Conservation (phyloP, 2,329 filamentous ascomycete species). For the Fusarium vanettenii region DNA sequence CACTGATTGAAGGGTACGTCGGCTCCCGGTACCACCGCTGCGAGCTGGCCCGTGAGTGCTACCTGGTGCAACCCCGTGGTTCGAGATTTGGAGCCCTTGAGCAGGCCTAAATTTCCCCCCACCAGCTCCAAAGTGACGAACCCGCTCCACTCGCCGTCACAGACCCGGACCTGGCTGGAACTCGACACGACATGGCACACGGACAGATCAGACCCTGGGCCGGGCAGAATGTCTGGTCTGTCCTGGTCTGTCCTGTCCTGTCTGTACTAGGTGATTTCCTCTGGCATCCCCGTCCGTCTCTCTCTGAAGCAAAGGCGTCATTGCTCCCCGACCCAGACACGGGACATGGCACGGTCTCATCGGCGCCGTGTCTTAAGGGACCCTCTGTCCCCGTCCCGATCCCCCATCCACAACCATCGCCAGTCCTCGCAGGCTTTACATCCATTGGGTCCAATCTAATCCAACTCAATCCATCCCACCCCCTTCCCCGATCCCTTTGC, state of each 20-base stretch:
- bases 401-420: slow-evolving; percentile 27
- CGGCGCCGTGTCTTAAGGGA: slow-evolving; percentile 23
- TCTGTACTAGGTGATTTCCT: slow-evolving; percentile 33
- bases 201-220: slow-evolving; percentile 34
- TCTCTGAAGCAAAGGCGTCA: slow-evolving; percentile 30
- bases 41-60: slow-evolving; percentile 20
- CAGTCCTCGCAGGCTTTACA: slow-evolving; percentile 5
- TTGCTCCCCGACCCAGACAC: slow-evolving; percentile 35
- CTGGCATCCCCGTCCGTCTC: slow-evolving; percentile 27
- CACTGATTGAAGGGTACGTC: slow-evolving; percentile 30
- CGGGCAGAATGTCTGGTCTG: slow-evolving; percentile 24
- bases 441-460: background rate
- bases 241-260: background rate
- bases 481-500: slow-evolving; percentile 1
- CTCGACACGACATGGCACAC: slow-evolving; percentile 8
- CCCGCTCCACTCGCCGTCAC: slow-evolving; percentile 35
- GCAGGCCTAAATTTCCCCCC: slow-evolving; percentile 26
- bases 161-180: slow-evolving; percentile 40
- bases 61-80: slow-evolving; percentile 29
- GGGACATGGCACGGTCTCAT: slow-evolving; percentile 33
- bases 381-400: slow-evolving; percentile 20
- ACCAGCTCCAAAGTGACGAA: slow-evolving; percentile 23
- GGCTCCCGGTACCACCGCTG: slow-evolving; percentile 39
- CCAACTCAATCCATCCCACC: slow-evolving; percentile 1
- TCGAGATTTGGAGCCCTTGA: slow-evolving; percentile 33